Conservation (phyloP, 176 grass and related monocot species). For the Ananas comosus region DNA sequence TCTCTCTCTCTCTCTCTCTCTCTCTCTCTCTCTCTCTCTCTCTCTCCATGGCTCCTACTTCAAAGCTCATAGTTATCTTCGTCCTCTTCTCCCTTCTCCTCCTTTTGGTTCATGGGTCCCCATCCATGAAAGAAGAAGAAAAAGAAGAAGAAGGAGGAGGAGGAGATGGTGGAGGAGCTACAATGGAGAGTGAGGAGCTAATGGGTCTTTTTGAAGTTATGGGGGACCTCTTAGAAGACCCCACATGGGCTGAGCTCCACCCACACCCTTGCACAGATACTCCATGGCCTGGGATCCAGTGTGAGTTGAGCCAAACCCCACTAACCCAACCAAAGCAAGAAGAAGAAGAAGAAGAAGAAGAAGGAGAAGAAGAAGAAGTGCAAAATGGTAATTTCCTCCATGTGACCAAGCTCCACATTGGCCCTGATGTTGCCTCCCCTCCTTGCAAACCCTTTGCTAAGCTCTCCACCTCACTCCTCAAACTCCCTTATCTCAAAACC, state of each 20-base stretch:
- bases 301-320: conserved; percentile 36
- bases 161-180: conserved; percentile 23
- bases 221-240: conserved; percentile 48
- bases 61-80: neutral
- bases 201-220: conserved; percentile 45
- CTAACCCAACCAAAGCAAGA: too few species aligned
- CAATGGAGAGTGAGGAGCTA: conserved; percentile 45
- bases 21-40: neutral
- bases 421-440: conserved; percentile 54
- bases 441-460: conserved; percentile 38
- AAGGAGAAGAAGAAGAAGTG: conserved; percentile 7
- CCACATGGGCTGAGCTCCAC: conserved; percentile 51
- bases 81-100: neutral
- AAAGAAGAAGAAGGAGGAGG: conserved; percentile 6
- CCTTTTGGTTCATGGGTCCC: neutral
- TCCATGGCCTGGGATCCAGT: conserved; percentile 71
- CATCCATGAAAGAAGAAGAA: neutral
- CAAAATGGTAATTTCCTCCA: conserved; percentile 28
- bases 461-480: conserved; percentile 36
- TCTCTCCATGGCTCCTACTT: neutral
- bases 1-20: neutral
- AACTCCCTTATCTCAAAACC: conserved; percentile 56
- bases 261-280: conserved; percentile 74
- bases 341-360: conserved; percentile 12
- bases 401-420: conserved; percentile 65